Evolutionary conservation across 495 filamentous ascomycete species (phyloP).

Genomic region (Hypoxylon lienhwacheense): DNA sequence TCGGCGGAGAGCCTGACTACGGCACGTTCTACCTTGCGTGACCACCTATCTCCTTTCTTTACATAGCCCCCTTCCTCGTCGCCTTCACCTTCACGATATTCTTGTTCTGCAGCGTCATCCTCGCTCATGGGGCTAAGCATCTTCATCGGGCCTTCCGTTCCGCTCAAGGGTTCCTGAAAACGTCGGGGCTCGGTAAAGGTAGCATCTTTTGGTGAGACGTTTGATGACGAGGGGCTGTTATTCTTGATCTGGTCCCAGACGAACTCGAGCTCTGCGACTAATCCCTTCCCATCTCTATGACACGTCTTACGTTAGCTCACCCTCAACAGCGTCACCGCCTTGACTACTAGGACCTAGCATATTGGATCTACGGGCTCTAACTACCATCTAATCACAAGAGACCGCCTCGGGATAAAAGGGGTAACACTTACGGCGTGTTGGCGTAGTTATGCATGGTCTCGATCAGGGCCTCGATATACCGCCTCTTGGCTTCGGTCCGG

Average conservation of each 20-base stretch:
- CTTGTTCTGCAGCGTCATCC: conserved; percentile 66
- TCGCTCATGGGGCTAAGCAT: conserved; percentile 81
- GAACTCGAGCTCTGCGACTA: conserved; percentile 94
- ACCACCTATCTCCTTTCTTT: conserved; percentile 65
- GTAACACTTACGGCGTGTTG: conserved; percentile 62
- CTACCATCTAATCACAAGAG: conserved; percentile 1
- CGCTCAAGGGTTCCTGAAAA: conserved; percentile 50
- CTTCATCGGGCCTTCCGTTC: conserved; percentile 60
- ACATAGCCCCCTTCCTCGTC: conserved; percentile 50
- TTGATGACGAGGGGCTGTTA: conserved; percentile 66
- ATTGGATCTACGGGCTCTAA: not conserved
- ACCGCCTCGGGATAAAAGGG: not conserved
- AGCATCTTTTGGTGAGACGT: conserved; percentile 52
- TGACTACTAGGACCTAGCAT: not conserved
- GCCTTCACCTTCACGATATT: conserved; percentile 42
- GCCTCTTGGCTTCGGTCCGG: conserved; percentile 90
- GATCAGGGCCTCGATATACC: conserved; percentile 89
- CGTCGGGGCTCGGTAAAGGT: conserved; percentile 42
- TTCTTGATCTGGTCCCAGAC: conserved; percentile 97
- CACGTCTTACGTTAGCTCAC: conserved; percentile 5
- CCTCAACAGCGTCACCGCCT: not conserved
- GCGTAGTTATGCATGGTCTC: conserved; percentile 96
- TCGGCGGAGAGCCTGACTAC: conserved; percentile 90
- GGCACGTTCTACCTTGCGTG: conserved; percentile 79
- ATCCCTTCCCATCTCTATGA: conserved; percentile 71